These are phyloP conservation scores for Plantago elongata DNA, from an alignment of 257 asterid genomes.

Conservation along the genomic window DNA sequence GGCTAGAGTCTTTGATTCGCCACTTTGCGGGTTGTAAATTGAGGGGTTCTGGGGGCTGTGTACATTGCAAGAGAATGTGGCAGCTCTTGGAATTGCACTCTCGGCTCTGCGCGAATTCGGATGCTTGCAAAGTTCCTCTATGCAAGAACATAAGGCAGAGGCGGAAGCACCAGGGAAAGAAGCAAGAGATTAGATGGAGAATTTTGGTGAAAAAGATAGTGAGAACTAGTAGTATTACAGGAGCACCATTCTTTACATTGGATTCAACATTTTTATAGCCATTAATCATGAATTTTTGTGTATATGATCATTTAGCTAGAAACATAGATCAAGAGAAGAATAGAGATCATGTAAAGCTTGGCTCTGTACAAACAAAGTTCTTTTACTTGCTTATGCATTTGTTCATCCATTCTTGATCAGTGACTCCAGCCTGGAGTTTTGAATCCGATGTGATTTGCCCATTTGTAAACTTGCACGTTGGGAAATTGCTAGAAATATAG, in stretches of 20 bases:
- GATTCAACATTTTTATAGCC: constrained; percentile 30
- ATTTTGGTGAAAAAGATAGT: constrained; percentile 69
- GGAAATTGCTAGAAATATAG: no score
- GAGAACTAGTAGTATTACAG: constrained; percentile 79
- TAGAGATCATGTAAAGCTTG: constrained; percentile 1
- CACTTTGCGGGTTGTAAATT: constrained; percentile 71
- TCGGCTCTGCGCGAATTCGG: constrained; percentile 59
- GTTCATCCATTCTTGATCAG: not conserved
- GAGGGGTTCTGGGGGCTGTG: constrained; percentile 71
- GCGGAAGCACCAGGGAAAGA: constrained; percentile 55
- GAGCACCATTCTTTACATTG: constrained; percentile 71
- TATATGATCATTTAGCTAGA: not conserved
- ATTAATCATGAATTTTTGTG: not conserved
- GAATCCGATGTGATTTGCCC: no score
- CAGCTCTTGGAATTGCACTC: constrained; percentile 77
- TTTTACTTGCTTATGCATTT: no score
- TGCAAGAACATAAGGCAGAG: constrained; percentile 76
- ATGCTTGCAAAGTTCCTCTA: constrained; percentile 63
- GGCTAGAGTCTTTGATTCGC: constrained; percentile 61
- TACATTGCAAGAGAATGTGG: constrained; percentile 91
- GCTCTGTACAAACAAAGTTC: not conserved
- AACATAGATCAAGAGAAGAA: not conserved
- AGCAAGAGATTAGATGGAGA: constrained; percentile 74
- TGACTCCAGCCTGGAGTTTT: no score
- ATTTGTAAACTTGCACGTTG: no score